Evolutionary conservation across 345 rosid genomes (phyloP).

Genomic region (Microcos paniculata): DNA sequence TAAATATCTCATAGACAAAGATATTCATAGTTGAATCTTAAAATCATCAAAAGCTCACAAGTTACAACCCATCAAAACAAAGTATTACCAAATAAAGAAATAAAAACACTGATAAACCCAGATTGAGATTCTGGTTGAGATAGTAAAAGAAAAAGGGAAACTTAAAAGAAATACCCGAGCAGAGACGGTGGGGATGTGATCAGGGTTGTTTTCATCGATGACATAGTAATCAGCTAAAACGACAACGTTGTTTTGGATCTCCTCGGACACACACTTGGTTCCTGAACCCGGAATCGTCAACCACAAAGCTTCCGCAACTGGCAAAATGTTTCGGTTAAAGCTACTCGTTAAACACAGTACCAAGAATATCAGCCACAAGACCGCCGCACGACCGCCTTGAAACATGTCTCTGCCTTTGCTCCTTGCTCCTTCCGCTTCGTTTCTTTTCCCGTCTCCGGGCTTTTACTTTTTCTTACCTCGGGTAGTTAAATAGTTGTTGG

Average conservation of each 20-base stretch:
- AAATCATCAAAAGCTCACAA: not conserved
- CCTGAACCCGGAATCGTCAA: constrained; percentile 74
- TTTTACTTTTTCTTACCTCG: not conserved
- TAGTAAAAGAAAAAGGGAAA: not conserved
- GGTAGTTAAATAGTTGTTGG: too few species aligned
- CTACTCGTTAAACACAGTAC: constrained; percentile 19
- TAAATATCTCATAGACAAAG: not conserved
- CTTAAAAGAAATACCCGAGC: constrained; percentile 49
- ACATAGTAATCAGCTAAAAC: constrained; percentile 79
- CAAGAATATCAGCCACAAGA: constrained; percentile 18
- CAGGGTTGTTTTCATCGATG: constrained; percentile 59
- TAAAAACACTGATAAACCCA: not conserved
- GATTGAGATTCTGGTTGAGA: not conserved
- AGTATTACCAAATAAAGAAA: not conserved
- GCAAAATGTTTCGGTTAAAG: constrained; percentile 21
- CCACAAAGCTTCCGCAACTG: constrained; percentile 68
- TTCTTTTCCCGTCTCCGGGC: not conserved
- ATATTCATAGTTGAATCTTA: too few species aligned
- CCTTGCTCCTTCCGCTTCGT: not conserved
- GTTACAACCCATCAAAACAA: not conserved
- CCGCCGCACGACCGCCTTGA: constrained; percentile 5
- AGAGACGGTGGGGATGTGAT: constrained; percentile 41
- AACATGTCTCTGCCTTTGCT: constrained; percentile 14
- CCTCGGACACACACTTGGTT: constrained; percentile 92
- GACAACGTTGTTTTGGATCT: constrained; percentile 77